Conservation (phyloP, 176 grass and related monocot genomes). For the Avena atlantica region DNA sequence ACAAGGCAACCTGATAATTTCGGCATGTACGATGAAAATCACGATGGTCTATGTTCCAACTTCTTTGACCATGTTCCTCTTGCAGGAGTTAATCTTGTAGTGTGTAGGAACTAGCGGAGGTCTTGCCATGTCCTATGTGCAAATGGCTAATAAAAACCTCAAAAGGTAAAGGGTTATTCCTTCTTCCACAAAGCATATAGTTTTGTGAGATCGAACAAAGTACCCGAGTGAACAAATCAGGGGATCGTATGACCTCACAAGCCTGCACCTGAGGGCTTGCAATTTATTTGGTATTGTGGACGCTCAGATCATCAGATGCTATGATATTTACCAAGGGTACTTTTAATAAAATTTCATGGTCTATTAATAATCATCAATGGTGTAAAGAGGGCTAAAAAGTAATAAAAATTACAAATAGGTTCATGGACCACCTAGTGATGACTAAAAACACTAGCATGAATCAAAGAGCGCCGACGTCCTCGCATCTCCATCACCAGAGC, state of each 20-base stretch:
- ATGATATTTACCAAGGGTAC: no score
- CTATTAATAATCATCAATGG: no score
- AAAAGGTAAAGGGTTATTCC: not conserved
- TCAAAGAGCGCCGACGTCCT: no score
- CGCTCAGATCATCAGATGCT: no score
- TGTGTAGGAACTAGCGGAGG: not conserved
- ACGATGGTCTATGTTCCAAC: not conserved
- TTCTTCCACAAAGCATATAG: not conserved
- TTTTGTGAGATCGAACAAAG: not conserved
- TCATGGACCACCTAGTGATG: no score
- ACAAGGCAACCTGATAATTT: not conserved
- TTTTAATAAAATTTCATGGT: no score
- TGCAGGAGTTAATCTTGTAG: not conserved
- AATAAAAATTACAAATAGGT: no score
- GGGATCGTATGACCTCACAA: not conserved
- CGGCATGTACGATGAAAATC: not conserved
- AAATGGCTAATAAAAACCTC: not conserved
- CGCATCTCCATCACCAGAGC: no score
- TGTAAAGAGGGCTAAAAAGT: no score
- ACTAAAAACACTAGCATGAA: no score
- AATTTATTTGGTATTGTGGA: no score
- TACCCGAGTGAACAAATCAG: not conserved
- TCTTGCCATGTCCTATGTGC: not conserved
- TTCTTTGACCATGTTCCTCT: not conserved
- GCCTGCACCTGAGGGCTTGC: no score